Evolutionary conservation across 140 eudicot species (phyloP), one percentile per base, ranked within the genome.

Genomic region (Stevia rebaudiana): DNA sequence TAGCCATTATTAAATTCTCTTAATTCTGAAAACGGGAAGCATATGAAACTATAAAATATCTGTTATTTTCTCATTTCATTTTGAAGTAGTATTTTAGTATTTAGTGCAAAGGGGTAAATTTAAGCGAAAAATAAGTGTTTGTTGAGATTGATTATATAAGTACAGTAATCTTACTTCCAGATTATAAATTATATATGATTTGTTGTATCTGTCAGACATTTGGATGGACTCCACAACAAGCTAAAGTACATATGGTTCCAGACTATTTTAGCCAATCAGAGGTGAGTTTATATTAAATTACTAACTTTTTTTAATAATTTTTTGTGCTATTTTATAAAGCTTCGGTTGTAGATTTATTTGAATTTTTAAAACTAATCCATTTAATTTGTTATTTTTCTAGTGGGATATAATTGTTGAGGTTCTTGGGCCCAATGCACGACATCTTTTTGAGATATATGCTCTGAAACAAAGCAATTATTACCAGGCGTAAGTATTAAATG

Each of bases 171-270:
- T 44, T 23, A 51, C 46, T 22, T 39, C 12, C 9, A 15, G 42
- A 60, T 59, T 47, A 12, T 61, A 13, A 42, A 56, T n/a, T n/a
- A 57, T 47, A 67, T 28, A 48, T 39, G 43, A 67, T 30, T 9
- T 16, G 8, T 19, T 28, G 39, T 44, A 61, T 56, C 73, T 79
- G 67, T 65, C 80, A 90, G 97, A 84, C 89, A 18, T 90, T 84
- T 87, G 97, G 94, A 39, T 90, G 95, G 97, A 82, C 94, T 28
- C 94, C 95, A 12, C 85, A 77, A 68, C 90, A 86, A 80, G 97
- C 88, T 17, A 90, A 87, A 83, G 62, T 87, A 74, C 97, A 90
- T 73, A 90, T 90, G 97, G 90, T 87, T 72, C 74, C 72, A 21
- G 90, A 84, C 64, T 86, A 86, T 73, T 87, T 84, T 74, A 87